phyloP scores from a whole-genome alignment of 345 rosid species.

The Dipteronia dyeriana region DNA sequence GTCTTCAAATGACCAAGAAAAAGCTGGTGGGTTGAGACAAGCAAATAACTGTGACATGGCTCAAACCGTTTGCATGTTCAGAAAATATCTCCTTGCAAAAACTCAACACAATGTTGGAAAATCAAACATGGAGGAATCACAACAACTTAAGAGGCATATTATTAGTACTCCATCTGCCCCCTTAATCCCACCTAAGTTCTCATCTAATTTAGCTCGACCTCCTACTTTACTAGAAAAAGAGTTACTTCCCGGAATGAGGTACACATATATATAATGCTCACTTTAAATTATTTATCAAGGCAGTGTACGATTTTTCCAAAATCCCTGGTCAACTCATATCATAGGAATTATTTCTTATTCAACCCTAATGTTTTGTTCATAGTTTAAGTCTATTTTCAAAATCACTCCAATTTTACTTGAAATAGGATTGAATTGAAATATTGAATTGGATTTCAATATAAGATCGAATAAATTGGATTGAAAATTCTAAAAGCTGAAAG shows the following conservation, averaged over 20 bases:
- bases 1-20: background rate
- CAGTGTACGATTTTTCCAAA: no score
- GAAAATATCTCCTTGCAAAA: constrained; percentile 21
- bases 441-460: no score
- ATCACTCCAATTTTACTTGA: background rate
- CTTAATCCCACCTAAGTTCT: background rate
- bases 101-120: background rate
- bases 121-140: constrained; percentile 19
- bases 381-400: background rate
- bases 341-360: no score
- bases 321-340: no score
- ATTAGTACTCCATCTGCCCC: background rate
- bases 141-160: background rate
- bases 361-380: no score
- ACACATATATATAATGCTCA: background rate
- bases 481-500: no score
- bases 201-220: constrained; percentile 7
- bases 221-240: constrained; percentile 28
- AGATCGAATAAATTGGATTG: no score
- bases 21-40: background rate
- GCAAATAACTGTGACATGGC: constrained; percentile 11
- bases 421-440: no score
- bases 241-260: constrained; percentile 30
- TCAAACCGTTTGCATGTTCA: constrained; percentile 19
- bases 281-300: no score